A percentile compares a stretch with the other conserved stretches of the same genome.
These are phyloP conservation scores for Colletotrichum karsti DNA, from an alignment of 2,329 filamentous ascomycete genomes.

Conservation along the genomic window DNA sequence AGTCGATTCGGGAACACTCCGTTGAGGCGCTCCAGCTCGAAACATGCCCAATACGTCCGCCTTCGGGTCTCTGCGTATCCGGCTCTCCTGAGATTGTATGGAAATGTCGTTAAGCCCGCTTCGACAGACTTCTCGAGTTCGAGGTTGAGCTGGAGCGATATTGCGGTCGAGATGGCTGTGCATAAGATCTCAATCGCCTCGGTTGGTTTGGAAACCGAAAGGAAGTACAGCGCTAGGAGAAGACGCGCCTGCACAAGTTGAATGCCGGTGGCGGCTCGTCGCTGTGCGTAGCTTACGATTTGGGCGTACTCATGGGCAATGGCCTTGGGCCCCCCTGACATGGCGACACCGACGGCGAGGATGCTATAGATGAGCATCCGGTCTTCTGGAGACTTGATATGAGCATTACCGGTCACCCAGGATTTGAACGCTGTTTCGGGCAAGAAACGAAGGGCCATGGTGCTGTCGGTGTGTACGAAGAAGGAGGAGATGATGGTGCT, in stretches of 20 bases:
- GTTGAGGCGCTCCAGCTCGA: constrained; percentile 74
- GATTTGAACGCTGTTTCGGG: constrained; percentile 48
- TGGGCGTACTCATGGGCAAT: constrained; percentile 51
- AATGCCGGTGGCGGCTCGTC: constrained; percentile 46
- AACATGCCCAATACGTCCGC: constrained; percentile 77
- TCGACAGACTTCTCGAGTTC: constrained; percentile 62
- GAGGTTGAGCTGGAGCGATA: constrained; percentile 68
- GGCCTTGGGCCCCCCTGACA: constrained; percentile 46
- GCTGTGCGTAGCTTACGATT: constrained; percentile 65
- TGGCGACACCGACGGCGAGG: constrained; percentile 47
- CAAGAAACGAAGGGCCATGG: constrained; percentile 51
- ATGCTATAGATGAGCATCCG: constrained; percentile 56
- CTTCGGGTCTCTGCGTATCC: constrained; percentile 73
- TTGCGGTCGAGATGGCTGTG: constrained; percentile 67
- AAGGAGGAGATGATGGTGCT: constrained; percentile 49
- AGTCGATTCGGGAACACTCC: constrained; percentile 63
- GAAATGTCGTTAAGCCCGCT: constrained; percentile 47
- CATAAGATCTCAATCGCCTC: constrained; percentile 73
- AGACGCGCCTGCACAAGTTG: constrained; percentile 74
- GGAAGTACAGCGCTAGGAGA: constrained; percentile 73
- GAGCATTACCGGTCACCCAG: constrained; percentile 44
- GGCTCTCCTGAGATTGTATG: constrained; percentile 64
- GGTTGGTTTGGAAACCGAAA: constrained; percentile 65
- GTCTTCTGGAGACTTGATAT: constrained; percentile 50
- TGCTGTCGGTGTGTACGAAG: constrained; percentile 50